Evolutionary conservation across 2,329 filamentous ascomycete species (phyloP), one percentile per base, ranked within the genome.

Genomic region (Geosmithia putterillii): DNA sequence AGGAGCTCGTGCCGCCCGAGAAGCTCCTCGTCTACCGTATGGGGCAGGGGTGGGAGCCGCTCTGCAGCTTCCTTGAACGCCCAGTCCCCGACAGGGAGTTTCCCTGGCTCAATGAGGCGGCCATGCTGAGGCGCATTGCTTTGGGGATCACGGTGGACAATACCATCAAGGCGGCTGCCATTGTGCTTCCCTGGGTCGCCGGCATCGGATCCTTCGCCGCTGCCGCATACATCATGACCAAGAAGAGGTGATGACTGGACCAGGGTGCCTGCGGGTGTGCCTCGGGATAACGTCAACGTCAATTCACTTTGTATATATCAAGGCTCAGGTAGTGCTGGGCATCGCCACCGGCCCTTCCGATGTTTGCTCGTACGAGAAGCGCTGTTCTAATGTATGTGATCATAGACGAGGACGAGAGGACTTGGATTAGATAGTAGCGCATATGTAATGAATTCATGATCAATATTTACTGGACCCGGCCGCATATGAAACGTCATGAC

Each of bases 51-150:
- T 65, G 62, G 60, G 56, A 28, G 15, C 60, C 63, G 3, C 49
- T 66, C 7, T 65, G 62, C 42, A 45, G 52, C 21, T 64, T 66
- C 39, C 43, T 66, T 14, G 61, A 42, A 0, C 59, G 57, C 37
- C 47, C 52, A 1, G 46, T 59, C 12, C 63, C 63, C 0, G 50
- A 53, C 3, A 47, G 45, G 2, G 48, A 52, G 34, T 64, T 62
- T 34, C 60, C 59, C 0, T 51, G 51, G 45, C 49, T 58, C 1
- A 63, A 63, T 14, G 6, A 42, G 39, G 46, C 42, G n/a, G 44
- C 40, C 12, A 42, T 39, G 42, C 42, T 48, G 15, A n/a, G 41
- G 36, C 23, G 37, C 17, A 45, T 45, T 23, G 43, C 44, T 7
- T 6, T 19, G 14, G 41, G 38, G 7, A 41, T 43, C 9, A 41